Evolutionary conservation across 352 stramenopile species (phyloP).

Genomic region (Globisporangium solare): DNA sequence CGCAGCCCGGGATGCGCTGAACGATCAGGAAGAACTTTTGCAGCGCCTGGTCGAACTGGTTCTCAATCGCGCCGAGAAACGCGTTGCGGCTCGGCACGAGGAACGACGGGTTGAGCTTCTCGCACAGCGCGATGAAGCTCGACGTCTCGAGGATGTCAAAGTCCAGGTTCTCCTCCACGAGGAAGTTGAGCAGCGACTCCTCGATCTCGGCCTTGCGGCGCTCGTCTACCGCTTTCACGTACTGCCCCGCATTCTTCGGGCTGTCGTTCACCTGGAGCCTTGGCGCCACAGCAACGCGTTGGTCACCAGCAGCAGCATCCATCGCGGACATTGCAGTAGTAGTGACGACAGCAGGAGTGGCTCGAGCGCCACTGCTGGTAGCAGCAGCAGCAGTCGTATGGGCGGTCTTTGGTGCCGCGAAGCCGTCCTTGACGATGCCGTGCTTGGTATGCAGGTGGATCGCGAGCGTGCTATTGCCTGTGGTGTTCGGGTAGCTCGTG

Average conservation of each 20-base stretch:
- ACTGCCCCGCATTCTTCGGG: not conserved
- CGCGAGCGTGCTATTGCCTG: constrained; percentile 9
- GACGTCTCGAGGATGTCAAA: constrained; percentile 2
- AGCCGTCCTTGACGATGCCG: constrained; percentile 4
- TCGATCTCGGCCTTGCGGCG: constrained; percentile 1
- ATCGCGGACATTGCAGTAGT: too few relatives aligned
- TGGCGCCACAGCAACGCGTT: too few relatives aligned
- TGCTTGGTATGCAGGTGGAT: constrained; percentile 13
- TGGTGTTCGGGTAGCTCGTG: constrained; percentile 8
- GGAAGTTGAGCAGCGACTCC: constrained; percentile 2
- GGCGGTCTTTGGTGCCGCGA: not conserved
- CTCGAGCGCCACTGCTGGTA: not conserved
- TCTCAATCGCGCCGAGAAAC: not conserved
- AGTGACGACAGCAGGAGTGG: too few relatives aligned
- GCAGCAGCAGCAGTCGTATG: not conserved
- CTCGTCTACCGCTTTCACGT: not conserved
- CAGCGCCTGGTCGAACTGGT: constrained; percentile 1
- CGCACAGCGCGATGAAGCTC: constrained; percentile 2
- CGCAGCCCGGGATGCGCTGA: constrained; percentile 5
- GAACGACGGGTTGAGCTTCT: constrained; percentile 9
- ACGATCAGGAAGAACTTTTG: constrained; percentile 4
- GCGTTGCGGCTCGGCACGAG: not conserved
- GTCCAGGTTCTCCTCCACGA: constrained; percentile 6
- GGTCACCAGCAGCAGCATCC: not conserved
- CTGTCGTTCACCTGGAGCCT: not conserved